Base-by-base conservation (phyloP, 768 basidiomycete species). In the Inosperma sp. region DNA sequence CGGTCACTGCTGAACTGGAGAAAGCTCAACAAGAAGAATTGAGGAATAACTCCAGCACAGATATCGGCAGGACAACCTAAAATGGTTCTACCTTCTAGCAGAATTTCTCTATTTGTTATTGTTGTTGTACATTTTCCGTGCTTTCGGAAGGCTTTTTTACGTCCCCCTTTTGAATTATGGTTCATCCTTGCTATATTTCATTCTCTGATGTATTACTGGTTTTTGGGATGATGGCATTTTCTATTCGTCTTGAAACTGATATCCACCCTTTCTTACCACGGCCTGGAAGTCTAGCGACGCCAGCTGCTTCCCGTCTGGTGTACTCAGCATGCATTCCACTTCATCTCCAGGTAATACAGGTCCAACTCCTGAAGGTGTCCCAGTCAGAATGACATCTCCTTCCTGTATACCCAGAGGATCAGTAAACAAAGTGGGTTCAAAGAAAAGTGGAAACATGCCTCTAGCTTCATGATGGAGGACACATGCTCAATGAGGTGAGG, bases 391-490 rank as follows among this genome's bases (percentile, higher is more conserved):
- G n/a, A 95, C 71, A 57, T 96, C 93, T 10, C 91, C 91, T 67
- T 93, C 91, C 89, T 94, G 65, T 16, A 27, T 4, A 19, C 9
- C 37, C 2, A 7, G 25, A 25, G 25, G 8, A 16, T 13, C 8
- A 35, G 27, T 35, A 44, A 22, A n/a, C n/a, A 21, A n/a, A 21
- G 9, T 5, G 19, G 34, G 2, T 14, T 25, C 6, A 27, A 26
- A 0, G 19, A 31, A 29, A 7, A 23, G 12, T 3, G 17, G 8
- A 51, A 27, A 60, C 73, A 40, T 13, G 88, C 93, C 78, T 96
- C 93, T n/a, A 99, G 77, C 0, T 86, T 85, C 93, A 98, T 96
- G 68, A 99, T 94, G 4, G 91, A 88, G 2, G 93, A 95, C 49
- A 95, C 78, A 62, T 95, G 93, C 56, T 88, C 82, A 56, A 98